Percentiles rank a stretch among this genome's conserved stretches.
Conservation (phyloP, 805 yeast species). For the Starmerella stellata region DNA sequence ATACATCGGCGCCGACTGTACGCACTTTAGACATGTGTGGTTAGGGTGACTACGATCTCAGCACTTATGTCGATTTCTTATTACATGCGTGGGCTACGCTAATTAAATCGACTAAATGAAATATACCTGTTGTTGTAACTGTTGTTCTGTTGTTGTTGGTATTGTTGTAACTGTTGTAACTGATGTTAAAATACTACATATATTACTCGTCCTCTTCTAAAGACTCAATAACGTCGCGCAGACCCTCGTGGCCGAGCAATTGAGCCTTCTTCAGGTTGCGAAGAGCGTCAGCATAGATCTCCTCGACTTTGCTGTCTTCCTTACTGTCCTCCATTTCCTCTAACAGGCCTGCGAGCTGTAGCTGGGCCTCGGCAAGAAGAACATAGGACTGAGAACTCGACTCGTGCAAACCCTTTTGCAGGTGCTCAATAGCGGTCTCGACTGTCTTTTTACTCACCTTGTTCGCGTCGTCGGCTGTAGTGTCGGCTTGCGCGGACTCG, state of each 20-base stretch:
- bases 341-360: slow-evolving; percentile 56
- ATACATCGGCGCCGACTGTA: slow-evolving; percentile 63
- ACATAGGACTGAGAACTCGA: slow-evolving; percentile 72
- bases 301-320: slow-evolving; percentile 22
- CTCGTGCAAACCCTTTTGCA: slow-evolving; percentile 42
- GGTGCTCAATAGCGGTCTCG: slow-evolving; percentile 37
- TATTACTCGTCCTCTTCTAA: slow-evolving; percentile 12
- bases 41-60: too few relatives aligned
- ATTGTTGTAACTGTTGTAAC: too few relatives aligned
- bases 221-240: slow-evolving; percentile 23
- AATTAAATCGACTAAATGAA: too few relatives aligned
- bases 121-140: neutral
- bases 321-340: slow-evolving; percentile 45
- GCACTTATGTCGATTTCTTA: too few relatives aligned
- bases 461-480: slow-evolving; percentile 12
- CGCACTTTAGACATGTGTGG: slow-evolving; percentile 20
- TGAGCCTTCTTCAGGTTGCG: slow-evolving; percentile 19
- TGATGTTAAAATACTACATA: too few relatives aligned
- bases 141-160: too few relatives aligned
- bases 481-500: slow-evolving; percentile 17
- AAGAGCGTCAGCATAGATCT: slow-evolving; percentile 52
- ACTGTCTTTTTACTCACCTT: slow-evolving; percentile 26
- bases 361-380: slow-evolving; percentile 67
- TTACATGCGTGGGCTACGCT: too few relatives aligned
- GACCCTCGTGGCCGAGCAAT: slow-evolving; percentile 24